A percentile compares a stretch with the other conserved stretches of the same genome.
phyloP scores from a whole-genome alignment of 352 stramenopile genomes.

The Phytophthora pseudosyringae region DNA sequence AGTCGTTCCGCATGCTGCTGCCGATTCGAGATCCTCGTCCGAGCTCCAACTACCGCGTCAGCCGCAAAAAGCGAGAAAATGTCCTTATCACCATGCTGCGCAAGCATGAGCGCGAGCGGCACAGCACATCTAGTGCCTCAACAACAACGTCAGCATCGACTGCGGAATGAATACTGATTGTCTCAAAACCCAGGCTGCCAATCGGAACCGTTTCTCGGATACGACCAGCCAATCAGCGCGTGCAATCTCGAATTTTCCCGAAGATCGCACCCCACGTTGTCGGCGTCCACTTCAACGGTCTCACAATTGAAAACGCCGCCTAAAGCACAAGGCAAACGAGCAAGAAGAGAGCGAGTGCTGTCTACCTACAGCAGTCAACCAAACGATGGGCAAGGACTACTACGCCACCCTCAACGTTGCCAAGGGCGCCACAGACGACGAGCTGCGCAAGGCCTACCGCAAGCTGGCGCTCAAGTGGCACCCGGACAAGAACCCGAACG shows the following conservation, averaged over 20 bases:
- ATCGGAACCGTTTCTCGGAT: constrained; percentile 1
- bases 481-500: constrained; percentile 93
- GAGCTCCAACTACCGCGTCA: constrained; percentile 45
- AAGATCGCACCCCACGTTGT: constrained; percentile 16
- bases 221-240: constrained; percentile 14
- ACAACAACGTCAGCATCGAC: constrained; percentile 4
- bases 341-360: constrained; percentile 14
- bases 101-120: constrained; percentile 38
- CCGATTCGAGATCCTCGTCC: constrained; percentile 57
- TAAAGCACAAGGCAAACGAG: constrained; percentile 12
- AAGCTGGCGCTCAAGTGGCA: constrained; percentile 94
- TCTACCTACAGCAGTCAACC: not conserved
- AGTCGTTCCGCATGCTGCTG: constrained; percentile 68
- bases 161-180: constrained; percentile 10
- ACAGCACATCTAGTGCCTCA: constrained; percentile 3
- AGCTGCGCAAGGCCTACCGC: constrained; percentile 88
- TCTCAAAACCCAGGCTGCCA: constrained; percentile 9
- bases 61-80: constrained; percentile 50
- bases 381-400: constrained; percentile 88
- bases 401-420: constrained; percentile 80
- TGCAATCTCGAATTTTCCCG: constrained; percentile 37
- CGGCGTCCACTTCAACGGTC: constrained; percentile 21
- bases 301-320: constrained; percentile 33
- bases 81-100: constrained; percentile 66
- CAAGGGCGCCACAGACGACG: constrained; percentile 73